Conservation (phyloP, 208 protist species). For the Acanthamoeba culbertsoni region DNA sequence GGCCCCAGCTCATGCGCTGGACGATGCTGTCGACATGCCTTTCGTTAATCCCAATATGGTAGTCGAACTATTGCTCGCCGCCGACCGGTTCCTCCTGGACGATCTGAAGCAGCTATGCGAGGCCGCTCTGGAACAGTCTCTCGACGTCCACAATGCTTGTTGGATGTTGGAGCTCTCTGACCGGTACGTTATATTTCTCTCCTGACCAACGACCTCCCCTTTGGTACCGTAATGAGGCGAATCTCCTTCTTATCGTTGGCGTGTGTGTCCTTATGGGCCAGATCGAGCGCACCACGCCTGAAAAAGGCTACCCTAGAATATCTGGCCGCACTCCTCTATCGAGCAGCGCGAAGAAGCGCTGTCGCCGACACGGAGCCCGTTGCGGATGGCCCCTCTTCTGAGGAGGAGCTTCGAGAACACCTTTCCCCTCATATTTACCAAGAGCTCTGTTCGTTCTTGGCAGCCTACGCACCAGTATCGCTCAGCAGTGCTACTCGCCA, state of each 20-base stretch:
- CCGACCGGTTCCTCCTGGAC: constrained; percentile 59
- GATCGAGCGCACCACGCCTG: not conserved
- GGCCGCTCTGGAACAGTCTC: not conserved
- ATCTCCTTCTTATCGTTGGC: not conserved
- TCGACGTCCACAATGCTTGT: not conserved
- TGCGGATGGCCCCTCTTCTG: not conserved
- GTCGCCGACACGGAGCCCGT: not conserved
- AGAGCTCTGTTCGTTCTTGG: not conserved
- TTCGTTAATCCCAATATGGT: not conserved
- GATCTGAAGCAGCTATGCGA: constrained; percentile 52
- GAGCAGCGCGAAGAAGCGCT: not conserved
- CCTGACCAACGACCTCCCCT: too few species aligned
- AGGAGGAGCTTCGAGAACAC: not conserved
- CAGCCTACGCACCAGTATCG: not conserved
- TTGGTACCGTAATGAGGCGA: too few species aligned
- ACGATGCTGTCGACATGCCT: not conserved
- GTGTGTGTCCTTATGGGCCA: not conserved
- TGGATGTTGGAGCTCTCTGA: constrained; percentile 40
- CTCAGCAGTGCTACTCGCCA: not conserved
- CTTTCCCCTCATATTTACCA: not conserved
- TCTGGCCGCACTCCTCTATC: not conserved
- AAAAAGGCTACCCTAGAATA: constrained; percentile 6
- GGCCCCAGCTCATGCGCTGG: not conserved
- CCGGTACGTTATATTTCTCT: not conserved
- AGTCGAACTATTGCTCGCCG: constrained; percentile 22